Evolutionary conservation across 1,139 yeast genomes (phyloP).

Genomic region (Candida gigantensis): DNA sequence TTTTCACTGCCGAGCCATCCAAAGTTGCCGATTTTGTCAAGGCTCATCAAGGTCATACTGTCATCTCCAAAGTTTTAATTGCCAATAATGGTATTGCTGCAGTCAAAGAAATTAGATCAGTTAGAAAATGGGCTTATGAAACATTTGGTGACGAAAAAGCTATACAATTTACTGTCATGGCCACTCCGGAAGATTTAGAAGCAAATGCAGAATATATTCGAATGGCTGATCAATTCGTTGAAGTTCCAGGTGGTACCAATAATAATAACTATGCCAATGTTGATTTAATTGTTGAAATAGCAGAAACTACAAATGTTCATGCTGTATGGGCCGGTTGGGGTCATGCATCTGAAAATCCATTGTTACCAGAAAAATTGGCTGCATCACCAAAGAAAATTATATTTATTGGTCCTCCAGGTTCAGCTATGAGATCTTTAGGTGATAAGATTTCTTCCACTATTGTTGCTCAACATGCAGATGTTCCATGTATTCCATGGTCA

Average conservation of each 20-base stretch:
- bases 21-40: constrained; percentile 83
- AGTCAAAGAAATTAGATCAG: constrained; percentile 94
- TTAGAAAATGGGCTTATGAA: constrained; percentile 98
- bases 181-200: constrained; percentile 96
- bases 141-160: constrained; percentile 95
- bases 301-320: constrained; percentile 93
- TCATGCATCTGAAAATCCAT: constrained; percentile 97
- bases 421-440: constrained; percentile 99
- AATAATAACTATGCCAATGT: constrained; percentile 98
- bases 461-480: constrained; percentile 97
- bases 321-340: constrained; percentile 99
- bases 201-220: constrained; percentile 98
- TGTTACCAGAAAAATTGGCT: constrained; percentile 89
- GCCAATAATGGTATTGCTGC: constrained; percentile 99
- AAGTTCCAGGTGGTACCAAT: constrained; percentile 98
- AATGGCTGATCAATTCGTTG: constrained; percentile 98
- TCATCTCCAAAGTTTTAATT: constrained; percentile 81
- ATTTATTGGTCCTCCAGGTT: constrained; percentile 97
- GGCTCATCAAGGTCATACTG: constrained; percentile 92
- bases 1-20: constrained; percentile 70
- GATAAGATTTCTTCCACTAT: constrained; percentile 96
- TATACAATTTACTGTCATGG: constrained; percentile 95
- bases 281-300: constrained; percentile 92
- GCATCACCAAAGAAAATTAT: constrained; percentile 84
- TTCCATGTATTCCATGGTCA: constrained; percentile 99